phyloP scores from a whole-genome alignment of 2,329 filamentous ascomycete species.

The Domatiomyces globalis region DNA sequence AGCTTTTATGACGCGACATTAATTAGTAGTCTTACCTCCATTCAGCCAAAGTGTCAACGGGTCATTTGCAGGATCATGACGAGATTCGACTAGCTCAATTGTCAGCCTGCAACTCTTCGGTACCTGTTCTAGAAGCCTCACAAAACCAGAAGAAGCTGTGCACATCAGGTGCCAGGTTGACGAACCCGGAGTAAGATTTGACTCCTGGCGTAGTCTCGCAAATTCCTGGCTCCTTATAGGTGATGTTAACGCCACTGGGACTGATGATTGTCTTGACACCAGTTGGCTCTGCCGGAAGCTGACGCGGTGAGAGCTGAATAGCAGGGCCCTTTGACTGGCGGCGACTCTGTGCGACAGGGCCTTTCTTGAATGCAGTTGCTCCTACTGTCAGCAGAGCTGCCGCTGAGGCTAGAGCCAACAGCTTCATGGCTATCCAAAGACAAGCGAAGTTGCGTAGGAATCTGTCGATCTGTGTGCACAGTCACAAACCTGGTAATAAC shows the following conservation, averaged over 20 bases:
- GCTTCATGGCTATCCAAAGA: not conserved
- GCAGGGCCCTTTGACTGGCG: slow-evolving; percentile 3
- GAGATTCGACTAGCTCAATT: slow-evolving; percentile 6
- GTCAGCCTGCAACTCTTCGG: not conserved
- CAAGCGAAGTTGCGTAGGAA: not conserved
- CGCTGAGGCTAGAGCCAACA: not conserved
- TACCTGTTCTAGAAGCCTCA: slow-evolving; percentile 25
- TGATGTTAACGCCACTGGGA: slow-evolving; percentile 36
- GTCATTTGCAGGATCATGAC: slow-evolving; percentile 35
- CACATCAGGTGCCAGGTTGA: slow-evolving; percentile 37
- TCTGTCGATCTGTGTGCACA: no score
- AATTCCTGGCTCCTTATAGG: slow-evolving; percentile 44
- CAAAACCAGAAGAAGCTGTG: slow-evolving; percentile 46
- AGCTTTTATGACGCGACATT: not conserved
- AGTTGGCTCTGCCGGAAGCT: slow-evolving; percentile 25
- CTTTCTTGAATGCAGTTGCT: not conserved
- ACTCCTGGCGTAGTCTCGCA: slow-evolving; percentile 43
- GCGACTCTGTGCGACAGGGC: not conserved
- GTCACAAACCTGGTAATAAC: not conserved
- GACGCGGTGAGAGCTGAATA: slow-evolving; percentile 18
- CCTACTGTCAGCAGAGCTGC: not conserved
- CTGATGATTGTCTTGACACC: slow-evolving; percentile 27
- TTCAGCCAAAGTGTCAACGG: slow-evolving; percentile 32
- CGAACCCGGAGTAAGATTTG: slow-evolving; percentile 43
- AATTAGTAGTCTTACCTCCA: slow-evolving; percentile 11